Percentiles rank a stretch among this genome's conserved stretches.
Conservation (phyloP, 768 basidiomycete genomes). For the Serendipita sp. region DNA sequence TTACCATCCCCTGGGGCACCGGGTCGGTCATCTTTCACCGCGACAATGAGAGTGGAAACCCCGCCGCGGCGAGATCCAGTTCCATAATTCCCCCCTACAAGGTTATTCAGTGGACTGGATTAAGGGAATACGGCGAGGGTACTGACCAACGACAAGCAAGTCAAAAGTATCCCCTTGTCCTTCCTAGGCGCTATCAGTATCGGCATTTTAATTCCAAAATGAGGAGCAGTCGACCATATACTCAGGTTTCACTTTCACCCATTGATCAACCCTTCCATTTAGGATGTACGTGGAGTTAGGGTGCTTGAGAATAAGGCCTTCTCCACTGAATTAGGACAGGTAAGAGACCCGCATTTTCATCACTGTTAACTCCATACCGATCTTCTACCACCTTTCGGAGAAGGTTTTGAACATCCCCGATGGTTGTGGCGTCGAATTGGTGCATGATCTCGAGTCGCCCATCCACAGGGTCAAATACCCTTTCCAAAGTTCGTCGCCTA, state of each 20-base stretch:
- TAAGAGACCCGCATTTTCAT: neutral
- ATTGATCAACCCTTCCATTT: conserved; percentile 77
- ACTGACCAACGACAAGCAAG: conserved; percentile 71
- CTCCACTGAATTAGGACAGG: conserved; percentile 43
- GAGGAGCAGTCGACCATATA: conserved; percentile 45
- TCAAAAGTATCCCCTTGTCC: conserved; percentile 89
- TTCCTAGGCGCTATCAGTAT: conserved; percentile 32
- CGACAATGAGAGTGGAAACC: conserved; percentile 80
- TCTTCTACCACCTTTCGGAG: conserved; percentile 74
- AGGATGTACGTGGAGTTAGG: conserved; percentile 63
- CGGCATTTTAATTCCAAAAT: neutral
- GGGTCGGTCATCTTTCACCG: conserved; percentile 63
- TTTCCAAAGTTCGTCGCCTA: conserved; percentile 62
- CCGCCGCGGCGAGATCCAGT: conserved; percentile 73
- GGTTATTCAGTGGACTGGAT: neutral
- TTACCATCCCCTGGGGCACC: conserved; percentile 39
- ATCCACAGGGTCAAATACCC: conserved; percentile 47
- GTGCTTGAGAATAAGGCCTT: conserved; percentile 88
- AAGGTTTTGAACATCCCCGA: conserved; percentile 60
- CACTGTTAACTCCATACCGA: conserved; percentile 19
- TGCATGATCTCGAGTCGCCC: conserved; percentile 71
- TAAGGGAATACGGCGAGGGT: conserved; percentile 5
- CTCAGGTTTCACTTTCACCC: conserved; percentile 89
- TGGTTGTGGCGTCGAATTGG: conserved; percentile 59
- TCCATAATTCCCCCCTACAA: conserved; percentile 72